Conservation (phyloP, 2,329 filamentous ascomycete species). For the Pseudogymnoascus sp. region DNA sequence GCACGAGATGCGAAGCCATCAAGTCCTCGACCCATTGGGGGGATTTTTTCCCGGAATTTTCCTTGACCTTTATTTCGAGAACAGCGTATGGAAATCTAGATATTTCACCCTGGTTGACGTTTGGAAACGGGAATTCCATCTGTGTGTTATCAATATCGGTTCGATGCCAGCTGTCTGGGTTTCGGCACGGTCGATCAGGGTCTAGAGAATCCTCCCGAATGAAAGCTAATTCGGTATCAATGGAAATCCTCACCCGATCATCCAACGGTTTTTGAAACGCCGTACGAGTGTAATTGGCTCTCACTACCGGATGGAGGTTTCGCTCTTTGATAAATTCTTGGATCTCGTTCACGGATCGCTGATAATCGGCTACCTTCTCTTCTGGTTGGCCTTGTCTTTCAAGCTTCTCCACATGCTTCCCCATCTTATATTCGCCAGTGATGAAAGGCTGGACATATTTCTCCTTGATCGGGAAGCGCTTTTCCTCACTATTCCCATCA, state of each 20-base stretch:
- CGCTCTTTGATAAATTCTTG: slow-evolving; percentile 73
- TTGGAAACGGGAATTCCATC: slow-evolving; percentile 81
- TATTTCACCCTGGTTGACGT: slow-evolving; percentile 85
- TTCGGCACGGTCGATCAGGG: slow-evolving; percentile 74
- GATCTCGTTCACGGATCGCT: slow-evolving; percentile 66
- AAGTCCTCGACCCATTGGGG: slow-evolving; percentile 86
- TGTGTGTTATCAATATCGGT: slow-evolving; percentile 76
- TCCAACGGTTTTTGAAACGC: slow-evolving; percentile 96
- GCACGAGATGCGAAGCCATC: slow-evolving; percentile 87
- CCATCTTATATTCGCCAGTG: slow-evolving; percentile 80
- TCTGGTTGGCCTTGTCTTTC: slow-evolving; percentile 65
- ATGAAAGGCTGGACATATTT: slow-evolving; percentile 90
- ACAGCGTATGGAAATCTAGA: slow-evolving; percentile 85
- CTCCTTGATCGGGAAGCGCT: slow-evolving; percentile 79
- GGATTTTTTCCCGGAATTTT: slow-evolving; percentile 57
- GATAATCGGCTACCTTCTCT: slow-evolving; percentile 62
- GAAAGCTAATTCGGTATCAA: slow-evolving; percentile 87
- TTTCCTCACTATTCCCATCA: slow-evolving; percentile 70
- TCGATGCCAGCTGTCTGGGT: slow-evolving; percentile 85
- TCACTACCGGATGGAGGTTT: slow-evolving; percentile 73
- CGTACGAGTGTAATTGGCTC: slow-evolving; percentile 88
- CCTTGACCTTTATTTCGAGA: slow-evolving; percentile 84
- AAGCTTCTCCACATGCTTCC: slow-evolving; percentile 84
- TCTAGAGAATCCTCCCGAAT: slow-evolving; percentile 77
- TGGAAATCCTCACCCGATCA: slow-evolving; percentile 80